Evolutionary conservation across 139 green algal genomes (phyloP), one percentile per base, ranked within the genome.

Genomic region (Asterochloris sp.): DNA sequence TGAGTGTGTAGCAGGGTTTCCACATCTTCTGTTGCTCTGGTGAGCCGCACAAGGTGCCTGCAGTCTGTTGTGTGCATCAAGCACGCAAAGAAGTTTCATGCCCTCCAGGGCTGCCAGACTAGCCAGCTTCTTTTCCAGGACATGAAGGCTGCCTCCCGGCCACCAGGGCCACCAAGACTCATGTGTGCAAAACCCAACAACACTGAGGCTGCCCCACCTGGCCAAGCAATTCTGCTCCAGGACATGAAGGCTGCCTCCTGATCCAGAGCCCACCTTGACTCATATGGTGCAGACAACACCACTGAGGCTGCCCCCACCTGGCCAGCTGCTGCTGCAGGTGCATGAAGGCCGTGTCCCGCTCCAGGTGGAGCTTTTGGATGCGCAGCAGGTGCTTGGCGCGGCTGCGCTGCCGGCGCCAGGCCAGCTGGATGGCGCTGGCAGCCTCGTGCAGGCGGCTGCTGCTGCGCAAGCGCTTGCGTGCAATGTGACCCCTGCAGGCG

Each of bases 341-440:
- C 63, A 62, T 54, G 38, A 87, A 86, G 8, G 79, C 27, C 4
- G 74, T 62, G 68, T 80, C 82, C 21, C 83, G 73, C 16, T 66
- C 28, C 61, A 74, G 73, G 75, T 86, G 73, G 74, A 76, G 66
- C 74, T 85, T 74, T 26, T 29, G 71, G 78, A 87, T 77, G 24
- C 29, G 78, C 21, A 71, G 13, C 19, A 82, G 61, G 67, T 54
- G 62, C 10, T 23, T 47, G 60, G 80, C 74, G 19, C 83, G 75
- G 78, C 77, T 54, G 17, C 68, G 69, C 14, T 80, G 79, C 28
- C 68, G 76, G 13, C 83, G 73, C 78, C 78, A 87, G 24, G 79
- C 84, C 27, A 73, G 67, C 86, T 92, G 87, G 76, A 92, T 90
- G 17, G 74, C 54, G 9, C 78, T 66, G 1, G 83, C 78, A 23